These are phyloP conservation scores for Clavaria fumosa DNA, from an alignment of 768 basidiomycete species.

Conservation along the genomic window DNA sequence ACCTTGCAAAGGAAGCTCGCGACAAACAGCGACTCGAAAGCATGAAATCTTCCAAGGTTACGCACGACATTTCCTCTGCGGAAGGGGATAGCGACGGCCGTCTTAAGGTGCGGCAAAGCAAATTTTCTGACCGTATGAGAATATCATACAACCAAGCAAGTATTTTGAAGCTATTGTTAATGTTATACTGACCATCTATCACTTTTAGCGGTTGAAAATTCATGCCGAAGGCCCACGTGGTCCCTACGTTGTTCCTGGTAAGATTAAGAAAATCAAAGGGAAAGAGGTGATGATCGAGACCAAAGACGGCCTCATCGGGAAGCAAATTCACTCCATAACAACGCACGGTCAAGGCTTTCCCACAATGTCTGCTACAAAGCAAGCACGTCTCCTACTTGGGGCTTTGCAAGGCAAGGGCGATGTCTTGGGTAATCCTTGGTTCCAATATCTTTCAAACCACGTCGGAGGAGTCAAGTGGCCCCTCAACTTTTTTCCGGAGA, in stretches of 20 bases:
- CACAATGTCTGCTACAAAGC: constrained; percentile 41
- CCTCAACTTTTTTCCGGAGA: constrained; percentile 17
- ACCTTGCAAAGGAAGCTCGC: constrained; percentile 30
- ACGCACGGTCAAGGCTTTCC: constrained; percentile 40
- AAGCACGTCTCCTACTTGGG: constrained; percentile 25
- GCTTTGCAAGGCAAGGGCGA: constrained; percentile 27
- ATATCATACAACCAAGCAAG: no score
- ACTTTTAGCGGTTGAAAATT: no score
- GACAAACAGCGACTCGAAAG: constrained; percentile 32
- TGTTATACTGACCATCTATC: no score
- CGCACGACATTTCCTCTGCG: constrained; percentile 25
- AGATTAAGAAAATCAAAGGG: constrained; percentile 14
- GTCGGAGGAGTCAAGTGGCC: constrained; percentile 26
- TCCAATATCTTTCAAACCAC: constrained; percentile 34
- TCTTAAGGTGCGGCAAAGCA: constrained; percentile 5
- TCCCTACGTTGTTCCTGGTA: constrained; percentile 8
- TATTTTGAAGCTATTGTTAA: no score
- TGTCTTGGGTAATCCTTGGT: constrained; percentile 29
- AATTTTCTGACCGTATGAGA: constrained; percentile 22
- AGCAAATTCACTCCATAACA: constrained; percentile 16
- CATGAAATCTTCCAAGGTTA: constrained; percentile 28
- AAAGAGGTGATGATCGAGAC: no score
- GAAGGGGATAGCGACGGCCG: constrained; percentile 10
- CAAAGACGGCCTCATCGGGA: no score
- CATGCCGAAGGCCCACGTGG: no score